phyloP scores from a whole-genome alignment of 2,329 filamentous ascomycete genomes.

The Trichophyton rubrum region DNA sequence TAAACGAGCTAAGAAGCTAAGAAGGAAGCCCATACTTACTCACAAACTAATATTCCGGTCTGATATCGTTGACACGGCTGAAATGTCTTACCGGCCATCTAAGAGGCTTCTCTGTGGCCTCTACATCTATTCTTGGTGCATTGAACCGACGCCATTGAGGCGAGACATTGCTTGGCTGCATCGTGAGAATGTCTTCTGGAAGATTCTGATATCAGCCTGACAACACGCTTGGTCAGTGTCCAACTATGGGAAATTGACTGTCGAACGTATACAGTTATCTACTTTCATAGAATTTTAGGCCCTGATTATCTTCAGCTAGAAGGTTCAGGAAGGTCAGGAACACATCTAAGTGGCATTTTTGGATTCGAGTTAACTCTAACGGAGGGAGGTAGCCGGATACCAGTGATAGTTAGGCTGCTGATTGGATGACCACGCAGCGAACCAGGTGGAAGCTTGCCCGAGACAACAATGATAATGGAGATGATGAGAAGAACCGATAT shows the following conservation, averaged over 20 bases:
- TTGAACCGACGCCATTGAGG: neutral
- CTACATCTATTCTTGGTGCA: neutral
- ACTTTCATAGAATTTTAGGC: neutral
- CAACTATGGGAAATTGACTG: neutral
- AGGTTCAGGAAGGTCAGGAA: neutral
- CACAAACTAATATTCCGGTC: neutral
- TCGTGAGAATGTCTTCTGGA: neutral
- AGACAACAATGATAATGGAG: too few relatives aligned
- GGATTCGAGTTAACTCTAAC: neutral
- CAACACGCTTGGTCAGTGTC: neutral
- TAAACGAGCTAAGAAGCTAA: neutral
- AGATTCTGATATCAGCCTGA: neutral
- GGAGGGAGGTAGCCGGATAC: neutral
- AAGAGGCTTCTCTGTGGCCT: neutral
- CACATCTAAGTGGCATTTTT: neutral
- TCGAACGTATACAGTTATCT: neutral
- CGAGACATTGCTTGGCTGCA: neutral
- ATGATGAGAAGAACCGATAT: too few relatives aligned
- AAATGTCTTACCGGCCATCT: neutral
- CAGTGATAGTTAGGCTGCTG: too few relatives aligned
- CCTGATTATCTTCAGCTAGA: constrained; percentile 1
- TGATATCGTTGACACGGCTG: neutral
- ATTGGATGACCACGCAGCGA: neutral
- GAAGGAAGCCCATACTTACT: neutral
- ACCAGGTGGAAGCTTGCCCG: neutral